phyloP scores from a whole-genome alignment of 805 yeast genomes.

The Saccharomycopsis selenospora region DNA sequence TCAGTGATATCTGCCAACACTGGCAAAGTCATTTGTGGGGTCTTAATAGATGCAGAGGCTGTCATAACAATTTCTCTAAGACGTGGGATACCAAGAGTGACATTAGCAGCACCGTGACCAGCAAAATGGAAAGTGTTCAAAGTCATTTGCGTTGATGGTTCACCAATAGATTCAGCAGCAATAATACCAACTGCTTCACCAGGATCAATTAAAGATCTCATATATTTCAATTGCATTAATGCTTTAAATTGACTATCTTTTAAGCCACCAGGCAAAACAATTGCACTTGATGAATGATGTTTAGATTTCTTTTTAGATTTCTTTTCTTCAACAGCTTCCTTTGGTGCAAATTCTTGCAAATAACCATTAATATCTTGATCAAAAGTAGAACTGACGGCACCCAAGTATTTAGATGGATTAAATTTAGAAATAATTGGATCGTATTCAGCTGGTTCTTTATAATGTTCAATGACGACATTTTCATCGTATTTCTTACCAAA shows the following conservation, averaged over 20 bases:
- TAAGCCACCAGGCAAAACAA: too few species aligned
- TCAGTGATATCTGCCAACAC: constrained; percentile 72
- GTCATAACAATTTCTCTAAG: constrained; percentile 99
- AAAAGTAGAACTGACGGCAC: constrained; percentile 88
- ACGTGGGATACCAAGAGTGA: constrained; percentile 98
- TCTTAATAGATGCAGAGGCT: constrained; percentile 88
- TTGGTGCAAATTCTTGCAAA: constrained; percentile 55
- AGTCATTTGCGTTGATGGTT: constrained; percentile 99
- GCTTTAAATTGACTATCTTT: constrained; percentile 78
- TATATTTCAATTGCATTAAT: constrained; percentile 95
- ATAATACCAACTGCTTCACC: constrained; percentile 98
- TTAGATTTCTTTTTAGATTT: constrained; percentile 34
- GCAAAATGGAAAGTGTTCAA: constrained; percentile 96
- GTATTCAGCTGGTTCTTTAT: constrained; percentile 53
- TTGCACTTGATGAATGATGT: not conserved
- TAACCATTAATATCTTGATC: constrained; percentile 41
- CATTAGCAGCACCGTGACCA: constrained; percentile 99
- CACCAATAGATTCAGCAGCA: constrained; percentile 98
- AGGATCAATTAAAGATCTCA: constrained; percentile 90
- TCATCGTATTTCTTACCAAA: constrained; percentile 34
- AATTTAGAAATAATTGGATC: constrained; percentile 84
- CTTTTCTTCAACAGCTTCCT: constrained; percentile 47
- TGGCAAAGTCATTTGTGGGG: constrained; percentile 99
- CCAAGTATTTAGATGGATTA: constrained; percentile 85
- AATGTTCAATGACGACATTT: constrained; percentile 55